Evolutionary conservation across 1,284 basidiomycete species (phyloP).

Genomic region (Psilocybe mexicana): DNA sequence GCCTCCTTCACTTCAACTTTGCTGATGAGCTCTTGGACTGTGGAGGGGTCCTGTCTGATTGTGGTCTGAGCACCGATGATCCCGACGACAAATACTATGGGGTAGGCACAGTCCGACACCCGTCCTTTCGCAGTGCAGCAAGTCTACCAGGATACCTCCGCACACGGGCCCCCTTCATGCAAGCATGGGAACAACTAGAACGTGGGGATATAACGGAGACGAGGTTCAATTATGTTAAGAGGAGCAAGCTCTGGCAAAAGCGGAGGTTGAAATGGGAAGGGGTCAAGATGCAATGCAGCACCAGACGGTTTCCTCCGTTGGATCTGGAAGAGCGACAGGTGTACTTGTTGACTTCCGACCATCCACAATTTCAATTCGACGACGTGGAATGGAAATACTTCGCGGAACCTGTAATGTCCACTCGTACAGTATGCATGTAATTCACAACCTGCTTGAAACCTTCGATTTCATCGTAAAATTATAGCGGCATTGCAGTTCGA

Average conservation of each 20-base stretch:
- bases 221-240: background rate
- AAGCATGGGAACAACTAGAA: too few species aligned
- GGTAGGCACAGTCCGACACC: background rate
- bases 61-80: background rate
- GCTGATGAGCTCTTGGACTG: background rate
- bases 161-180: too few species aligned
- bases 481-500: too few species aligned
- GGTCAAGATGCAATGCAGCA: background rate
- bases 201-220: too few species aligned
- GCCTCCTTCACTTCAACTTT: background rate
- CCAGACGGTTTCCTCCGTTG: background rate
- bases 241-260: background rate
- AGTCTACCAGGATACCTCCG: background rate
- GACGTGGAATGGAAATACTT: background rate
- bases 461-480: too few species aligned
- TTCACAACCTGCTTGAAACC: too few species aligned
- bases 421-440: too few species aligned
- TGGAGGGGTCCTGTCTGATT: background rate
- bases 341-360: background rate
- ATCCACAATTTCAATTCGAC: background rate
- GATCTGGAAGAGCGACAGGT: background rate
- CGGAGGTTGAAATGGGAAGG: background rate
- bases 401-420: background rate
- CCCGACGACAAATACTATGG: background rate
- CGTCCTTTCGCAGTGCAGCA: background rate